Base-by-base conservation (phyloP, 192 early-diverging fungal genomes). In the Thamnidium elegans region DNA sequence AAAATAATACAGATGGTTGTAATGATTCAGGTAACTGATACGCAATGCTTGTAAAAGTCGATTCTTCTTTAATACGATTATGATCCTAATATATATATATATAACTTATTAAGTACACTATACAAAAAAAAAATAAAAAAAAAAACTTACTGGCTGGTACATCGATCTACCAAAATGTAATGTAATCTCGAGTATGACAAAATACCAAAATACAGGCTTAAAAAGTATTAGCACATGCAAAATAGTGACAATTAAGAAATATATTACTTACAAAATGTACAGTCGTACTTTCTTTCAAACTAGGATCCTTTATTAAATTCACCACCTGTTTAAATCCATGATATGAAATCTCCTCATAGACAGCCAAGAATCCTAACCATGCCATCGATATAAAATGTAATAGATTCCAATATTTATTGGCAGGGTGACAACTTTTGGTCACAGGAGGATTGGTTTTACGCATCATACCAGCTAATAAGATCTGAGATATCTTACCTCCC, bases 201-300 rank as follows among this genome's bases (percentile, higher is more conserved):
- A 84, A 59, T 84, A 84, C 78, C 83, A 80, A 69, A 84, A 84
- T 26, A 79, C 51, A 11, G 80, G 71, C 80, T 59, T 44, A 1
- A 58, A 31, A 56, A 64, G 6, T 36, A 26, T 32, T 17, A 20
- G 23, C 17, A 34, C 23, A 17, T 52, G n/a, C 7, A 21, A 50
- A 14, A 2, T 17, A 53, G 8, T 13, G 20, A 26, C 5, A 32
- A 23, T 26, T 39, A 26, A 26, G 26, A 9, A 15, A 42, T 42
- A 26, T 30, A 19, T 44, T 15, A 64, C 56, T 65, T 69, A 69
- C 72, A 58, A 60, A 62, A 13, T 58, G 45, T 7, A 21, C 31
- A 30, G 43, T 48, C 13, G 45, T 50, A 23, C 1, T 6, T 59
- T 14, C 39, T 14, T 31, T 26, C 13, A 58, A 42, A 26, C 20